Evolutionary conservation across 768 basidiomycete species (phyloP), one percentile per base, ranked within the genome.

Genomic region (Termitomyces eurrhizus): DNA sequence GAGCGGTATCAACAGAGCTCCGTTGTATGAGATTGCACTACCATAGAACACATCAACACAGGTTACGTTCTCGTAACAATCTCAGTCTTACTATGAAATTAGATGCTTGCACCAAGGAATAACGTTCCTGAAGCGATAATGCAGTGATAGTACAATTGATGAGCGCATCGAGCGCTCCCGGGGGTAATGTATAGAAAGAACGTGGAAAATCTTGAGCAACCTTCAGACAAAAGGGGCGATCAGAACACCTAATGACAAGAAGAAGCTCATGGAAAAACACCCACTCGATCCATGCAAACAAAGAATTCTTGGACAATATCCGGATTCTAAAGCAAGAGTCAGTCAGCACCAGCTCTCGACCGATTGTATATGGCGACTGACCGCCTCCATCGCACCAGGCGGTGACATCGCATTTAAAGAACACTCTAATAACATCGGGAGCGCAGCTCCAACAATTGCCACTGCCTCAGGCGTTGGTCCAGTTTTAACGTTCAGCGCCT

Each of bases 231-330:
- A 11, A 18, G 32, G 41, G 7, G 12, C 2, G 1, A 53, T 57
- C 8, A 58, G 42, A 14, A 21, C 8, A 4, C 7, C 42, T 5
- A 37, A 58, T 50, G 33, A 24, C 26, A 37, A 33, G 8, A 37
- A 33, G 8, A 21, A 60, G 37, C 39, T 29, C n/a, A 55, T 14
- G 53, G 57, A 0, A 45, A 14, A 59, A 35, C 18, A 77, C 82
- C 51, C 62, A 92, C 91, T 49, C 84, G 81, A 49, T 93, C 91
- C 78, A 91, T 81, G 68, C 87, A 95, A 9, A 80, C 80, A 73
- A 95, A 96, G 72, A 95, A 95, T 29, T 86, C 87, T 69, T 94
- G 93, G 16, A 93, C 92, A 32, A 96, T 84, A 70, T 96, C 95
- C 0, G 95, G 94, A 68, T 96, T 93, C 93, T 96, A 57, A 41